Evolutionary conservation across 176 grass and related monocot genomes (phyloP), one percentile per base, ranked within the genome.

Genomic region (Eragrostis curvula): DNA sequence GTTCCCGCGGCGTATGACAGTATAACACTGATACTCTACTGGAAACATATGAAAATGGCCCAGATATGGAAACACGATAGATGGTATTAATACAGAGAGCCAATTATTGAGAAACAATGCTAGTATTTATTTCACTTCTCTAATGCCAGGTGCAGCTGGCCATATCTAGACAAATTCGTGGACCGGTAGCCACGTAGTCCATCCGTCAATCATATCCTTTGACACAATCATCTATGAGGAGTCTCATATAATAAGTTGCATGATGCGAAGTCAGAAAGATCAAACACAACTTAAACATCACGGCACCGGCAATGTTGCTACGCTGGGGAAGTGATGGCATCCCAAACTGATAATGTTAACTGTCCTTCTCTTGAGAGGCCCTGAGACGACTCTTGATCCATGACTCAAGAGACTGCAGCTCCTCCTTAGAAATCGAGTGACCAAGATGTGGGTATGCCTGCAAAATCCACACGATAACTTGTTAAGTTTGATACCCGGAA

Each of bases 371-470:
- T 74, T 70, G 73, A 48, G 85, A 91, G 40, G 86, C 88, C 46
- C 77, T 75, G 32, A 98, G 42, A 63, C 79, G 92, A 79, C 49
- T 71, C 86, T 82, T 95, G 74, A 98, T 93, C 92, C 96, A 98
- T 42, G 69, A 77, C 81, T 88, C 83, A 11, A 98, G 92, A 71
- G 75, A 83, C 49, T 73, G 18, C 48, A 95, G 57, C 79, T 98
- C 96, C 77, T 95, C 90, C 11, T 65, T 47, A 1, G 82, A 79
- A 81, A 96, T 95, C 0, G 88, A 91, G 85, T 98, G 96, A 7
- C 82, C 93, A 18, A 98, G 79, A 86, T 86, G 82, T 75, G 96
- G 96, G 53, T 96, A 96, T 64, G 87, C 90, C 96, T 98, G 73
- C 43, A 57, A 91, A 47, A 75, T 51, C 21, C 41, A 81, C 20